Evolutionary conservation across 805 yeast species (phyloP), one percentile per base, ranked within the genome.

Genomic region (Saccharomyces paradoxus): DNA sequence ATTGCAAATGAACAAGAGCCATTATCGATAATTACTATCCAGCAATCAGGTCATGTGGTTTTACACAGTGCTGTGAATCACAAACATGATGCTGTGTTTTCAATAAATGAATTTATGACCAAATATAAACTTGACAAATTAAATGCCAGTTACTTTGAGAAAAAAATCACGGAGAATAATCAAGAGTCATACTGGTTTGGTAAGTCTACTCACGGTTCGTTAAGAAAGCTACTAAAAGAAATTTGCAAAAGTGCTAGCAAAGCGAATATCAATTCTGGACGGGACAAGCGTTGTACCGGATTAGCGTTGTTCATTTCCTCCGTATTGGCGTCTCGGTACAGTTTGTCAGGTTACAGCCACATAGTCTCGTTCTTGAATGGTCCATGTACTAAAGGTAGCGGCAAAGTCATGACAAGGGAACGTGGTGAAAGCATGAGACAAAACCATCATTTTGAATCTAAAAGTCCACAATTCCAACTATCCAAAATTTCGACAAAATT

Each of bases 301-400:
- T 47, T 62, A 17, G 60, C 64, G 10, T 21, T 62, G 13, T 57
- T 62, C 26, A 41, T 63, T 7, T 59, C 62, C 6, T 30, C 56
- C 3, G 28, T 55, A 14, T n/a, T 57, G n/a, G 48, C 50, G 9
- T 48, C 48, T 12, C 13, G 17, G 32, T 46, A 28, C 12, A 13
- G 10, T 8, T 31, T 6, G n/a, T 44, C 22, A 24, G 13, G 17
- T 7, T 10, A n/a, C 13, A 30, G 28, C 22, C 48, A 57, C 41
- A 56, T 59, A 7, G 29, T 60, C 2, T 51, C 58, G 6, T 62
- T 63, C 48, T 26, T 63, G 13, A 48, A 41, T 2, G 67, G 67
- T 1, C 63, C 67, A 13, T 59, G 65, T 49, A 63, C 67, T n/a
- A 54, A 50, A 17, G 64, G 63, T 5, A 57, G 62, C 3, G 67